Base-by-base conservation (phyloP, 1,139 yeast species). In the Debaryomycetaceae sp. region DNA sequence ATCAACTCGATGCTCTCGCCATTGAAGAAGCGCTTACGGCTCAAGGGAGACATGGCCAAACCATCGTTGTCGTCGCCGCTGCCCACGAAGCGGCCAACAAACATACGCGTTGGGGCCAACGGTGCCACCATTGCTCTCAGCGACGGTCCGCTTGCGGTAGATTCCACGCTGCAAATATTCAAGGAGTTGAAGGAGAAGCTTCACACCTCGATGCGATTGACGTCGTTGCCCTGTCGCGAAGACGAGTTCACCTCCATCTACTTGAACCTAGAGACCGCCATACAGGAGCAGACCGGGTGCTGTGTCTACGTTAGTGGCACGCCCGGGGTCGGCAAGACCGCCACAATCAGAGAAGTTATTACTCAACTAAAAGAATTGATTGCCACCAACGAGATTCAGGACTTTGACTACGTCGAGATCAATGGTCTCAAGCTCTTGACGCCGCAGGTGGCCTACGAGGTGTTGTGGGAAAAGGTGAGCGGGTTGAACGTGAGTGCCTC, bases 261-360 rank as follows among this genome's bases (percentile, higher is more conserved):
- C 50, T 55, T 75, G 32, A 77, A 78, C 29, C 54, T 91, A n/a
- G 91, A 86, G 45, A 69, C 78, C 31, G 86, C 96, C 1, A 75
- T 91, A 20, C 70, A 71, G 33, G 72, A 81, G 12, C 75, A 75
- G 27, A 72, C 82, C 2, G 97, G 98, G 0, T 75, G 91, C 13
- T 85, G 96, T 46, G 60, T 91, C 5, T 91, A 89, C 48, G 78
- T 91, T 5, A 85, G 96, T 55, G 99, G 99, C 2, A 88, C 96
- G 0, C 98, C 99, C 0, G 99, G 99, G 8, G 89, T 94, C 4
- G 99, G 99, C 10, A 91, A 91, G 52, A 91, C 99, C 0, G 94
- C 95, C 5, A 91, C 97, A 0, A 80, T 91, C 3, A 62, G 95
- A 36, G 95, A 88, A 46, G 97, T 84, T 0, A 71, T 93, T 27